These are phyloP conservation scores for Colletotrichum tanaceti DNA, from an alignment of 2,329 filamentous ascomycete genomes.

Conservation along the genomic window DNA sequence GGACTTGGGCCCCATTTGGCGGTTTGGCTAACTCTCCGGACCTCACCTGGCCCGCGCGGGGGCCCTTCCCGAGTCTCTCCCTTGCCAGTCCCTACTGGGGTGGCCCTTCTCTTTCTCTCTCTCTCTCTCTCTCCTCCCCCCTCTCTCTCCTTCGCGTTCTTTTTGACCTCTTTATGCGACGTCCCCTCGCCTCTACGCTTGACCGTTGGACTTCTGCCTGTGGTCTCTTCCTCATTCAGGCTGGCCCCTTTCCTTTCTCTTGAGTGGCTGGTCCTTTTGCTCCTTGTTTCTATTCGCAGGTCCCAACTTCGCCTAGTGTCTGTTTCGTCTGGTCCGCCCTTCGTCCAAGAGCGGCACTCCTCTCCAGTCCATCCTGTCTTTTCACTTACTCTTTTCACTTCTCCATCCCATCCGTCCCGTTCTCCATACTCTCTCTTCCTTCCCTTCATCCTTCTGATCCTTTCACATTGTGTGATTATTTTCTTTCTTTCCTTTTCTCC, in stretches of 20 bases:
- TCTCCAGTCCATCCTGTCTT: slow-evolving; percentile 36
- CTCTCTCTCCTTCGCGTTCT: slow-evolving; percentile 23
- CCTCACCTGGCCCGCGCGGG: slow-evolving; percentile 47
- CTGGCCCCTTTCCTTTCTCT: slow-evolving; percentile 45
- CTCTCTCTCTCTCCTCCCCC: too few relatives aligned
- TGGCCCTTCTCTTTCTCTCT: too few relatives aligned
- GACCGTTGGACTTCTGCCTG: slow-evolving; percentile 22
- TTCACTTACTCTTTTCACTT: slow-evolving; percentile 43
- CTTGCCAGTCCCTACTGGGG: slow-evolving; percentile 37
- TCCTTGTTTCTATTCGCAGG: slow-evolving; percentile 51
- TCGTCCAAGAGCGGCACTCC: slow-evolving; percentile 37
- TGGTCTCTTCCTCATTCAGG: slow-evolving; percentile 30
- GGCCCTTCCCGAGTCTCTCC: slow-evolving; percentile 43
- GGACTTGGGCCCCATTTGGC: slow-evolving; percentile 44
- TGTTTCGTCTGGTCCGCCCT: slow-evolving; percentile 59
- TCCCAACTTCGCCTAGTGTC: slow-evolving; percentile 49
- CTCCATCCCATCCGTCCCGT: slow-evolving; percentile 43
- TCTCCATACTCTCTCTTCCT: slow-evolving; percentile 34
- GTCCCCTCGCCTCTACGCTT: slow-evolving; percentile 24
- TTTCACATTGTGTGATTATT: not conserved
- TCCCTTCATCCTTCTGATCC: slow-evolving; percentile 39
- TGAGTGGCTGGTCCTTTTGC: slow-evolving; percentile 47
- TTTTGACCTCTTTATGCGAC: slow-evolving; percentile 39
- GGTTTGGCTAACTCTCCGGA: slow-evolving; percentile 47
- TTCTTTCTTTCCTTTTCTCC: not conserved